These are phyloP conservation scores for Myxozyma lipomycoides DNA, from an alignment of 805 yeast species.

Conservation along the genomic window DNA sequence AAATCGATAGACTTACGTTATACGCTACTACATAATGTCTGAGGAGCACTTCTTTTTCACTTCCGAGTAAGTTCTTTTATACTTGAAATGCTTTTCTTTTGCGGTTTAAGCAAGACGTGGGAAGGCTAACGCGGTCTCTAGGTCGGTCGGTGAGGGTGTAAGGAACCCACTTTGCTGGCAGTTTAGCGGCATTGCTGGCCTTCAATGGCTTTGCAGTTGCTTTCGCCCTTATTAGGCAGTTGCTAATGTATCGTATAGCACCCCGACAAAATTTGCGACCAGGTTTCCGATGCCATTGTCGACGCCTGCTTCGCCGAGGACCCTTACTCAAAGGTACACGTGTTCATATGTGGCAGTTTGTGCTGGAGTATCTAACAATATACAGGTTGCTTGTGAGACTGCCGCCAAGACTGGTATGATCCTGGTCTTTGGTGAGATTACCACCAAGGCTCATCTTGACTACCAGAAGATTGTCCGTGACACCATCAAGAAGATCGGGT, in stretches of 20 bases:
- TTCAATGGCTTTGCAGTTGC: not conserved
- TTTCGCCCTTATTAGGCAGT: too few species aligned
- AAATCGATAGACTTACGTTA: too few species aligned
- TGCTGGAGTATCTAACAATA: not conserved
- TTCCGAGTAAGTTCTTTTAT: constrained; percentile 45
- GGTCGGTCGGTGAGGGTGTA: constrained; percentile 61
- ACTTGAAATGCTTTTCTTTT: too few species aligned
- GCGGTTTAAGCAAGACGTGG: too few species aligned
- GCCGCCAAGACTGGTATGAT: constrained; percentile 94
- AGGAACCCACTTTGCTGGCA: constrained; percentile 10
- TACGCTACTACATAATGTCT: too few species aligned
- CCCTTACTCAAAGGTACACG: constrained; percentile 73
- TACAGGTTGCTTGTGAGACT: constrained; percentile 90
- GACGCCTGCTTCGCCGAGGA: constrained; percentile 96
- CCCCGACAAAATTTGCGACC: constrained; percentile 74
- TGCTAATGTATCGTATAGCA: constrained; percentile 29
- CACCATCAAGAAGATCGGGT: constrained; percentile 97
- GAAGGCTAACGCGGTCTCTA: constrained; percentile 12
- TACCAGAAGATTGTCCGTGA: constrained; percentile 97
- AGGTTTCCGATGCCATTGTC: constrained; percentile 95
- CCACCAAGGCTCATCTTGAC: constrained; percentile 93
- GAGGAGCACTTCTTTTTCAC: constrained; percentile 54
- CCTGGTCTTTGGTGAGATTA: constrained; percentile 98
- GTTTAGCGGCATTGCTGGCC: not conserved
- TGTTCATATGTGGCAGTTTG: not conserved